These are phyloP conservation scores for Cinchona pubescens DNA, from an alignment of 257 asterid species.

Conservation along the genomic window DNA sequence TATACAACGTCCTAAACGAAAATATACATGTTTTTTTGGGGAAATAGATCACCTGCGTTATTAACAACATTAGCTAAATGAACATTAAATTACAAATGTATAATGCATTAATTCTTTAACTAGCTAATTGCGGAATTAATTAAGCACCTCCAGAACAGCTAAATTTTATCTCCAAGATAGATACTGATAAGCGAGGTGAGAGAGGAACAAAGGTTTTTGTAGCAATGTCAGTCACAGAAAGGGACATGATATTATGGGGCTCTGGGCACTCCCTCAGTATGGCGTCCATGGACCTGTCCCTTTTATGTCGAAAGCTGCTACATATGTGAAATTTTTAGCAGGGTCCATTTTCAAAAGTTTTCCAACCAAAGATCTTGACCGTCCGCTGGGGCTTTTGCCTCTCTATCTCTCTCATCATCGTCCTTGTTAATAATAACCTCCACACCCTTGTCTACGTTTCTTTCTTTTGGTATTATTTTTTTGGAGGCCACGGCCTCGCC, in stretches of 20 bases:
- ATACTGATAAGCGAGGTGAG: no score
- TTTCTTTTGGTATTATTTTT: no score
- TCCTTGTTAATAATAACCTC: background rate
- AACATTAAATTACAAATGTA: background rate
- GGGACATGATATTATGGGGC: slow-evolving; percentile 62
- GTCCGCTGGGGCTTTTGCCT: background rate
- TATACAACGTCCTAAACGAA: background rate
- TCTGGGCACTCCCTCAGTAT: slow-evolving; percentile 49
- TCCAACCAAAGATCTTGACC: background rate
- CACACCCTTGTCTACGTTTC: background rate
- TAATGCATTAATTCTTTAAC: background rate
- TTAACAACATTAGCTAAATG: background rate
- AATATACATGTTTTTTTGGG: background rate
- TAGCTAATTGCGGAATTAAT: background rate
- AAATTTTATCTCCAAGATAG: no score
- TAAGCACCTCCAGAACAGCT: background rate
- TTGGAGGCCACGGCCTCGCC: no score
- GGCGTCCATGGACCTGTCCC: slow-evolving; percentile 59
- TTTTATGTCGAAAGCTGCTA: slow-evolving; percentile 58
- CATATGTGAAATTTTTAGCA: slow-evolving; percentile 6
- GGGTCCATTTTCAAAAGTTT: slow-evolving; percentile 11
- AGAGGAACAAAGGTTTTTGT: background rate
- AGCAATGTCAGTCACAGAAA: slow-evolving; percentile 36
- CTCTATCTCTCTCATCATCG: background rate
- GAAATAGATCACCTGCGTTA: background rate